Evolutionary conservation across 192 early-diverging fungal genomes (phyloP).

Genomic region (Coemansia sp.): DNA sequence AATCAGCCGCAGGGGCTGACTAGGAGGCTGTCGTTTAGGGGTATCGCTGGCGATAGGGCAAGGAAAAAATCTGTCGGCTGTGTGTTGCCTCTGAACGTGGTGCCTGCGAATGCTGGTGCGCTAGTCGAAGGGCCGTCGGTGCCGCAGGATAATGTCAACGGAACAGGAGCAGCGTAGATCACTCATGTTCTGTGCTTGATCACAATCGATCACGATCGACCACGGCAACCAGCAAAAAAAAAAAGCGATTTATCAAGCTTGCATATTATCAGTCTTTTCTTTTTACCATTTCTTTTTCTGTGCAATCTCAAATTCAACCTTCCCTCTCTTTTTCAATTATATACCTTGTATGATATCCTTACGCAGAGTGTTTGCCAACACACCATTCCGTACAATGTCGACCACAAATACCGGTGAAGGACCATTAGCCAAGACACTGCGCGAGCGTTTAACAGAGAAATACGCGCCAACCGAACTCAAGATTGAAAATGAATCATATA

Average conservation of each 20-base stretch:
- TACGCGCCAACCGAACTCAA: conserved; percentile 63
- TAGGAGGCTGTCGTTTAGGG: not conserved
- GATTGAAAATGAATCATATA: conserved; percentile 75
- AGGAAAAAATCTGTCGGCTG: conserved; percentile 2
- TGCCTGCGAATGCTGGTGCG: not conserved
- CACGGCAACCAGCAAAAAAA: too few relatives aligned
- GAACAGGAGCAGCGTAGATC: too few relatives aligned
- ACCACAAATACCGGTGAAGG: not conserved
- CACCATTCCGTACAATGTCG: not conserved
- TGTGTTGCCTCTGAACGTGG: conserved; percentile 4
- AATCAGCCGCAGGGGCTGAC: not conserved
- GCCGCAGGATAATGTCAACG: too few relatives aligned
- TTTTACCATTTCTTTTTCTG: too few relatives aligned
- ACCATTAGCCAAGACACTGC: conserved; percentile 25
- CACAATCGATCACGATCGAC: too few relatives aligned
- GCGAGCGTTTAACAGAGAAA: conserved; percentile 33
- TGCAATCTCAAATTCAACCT: too few relatives aligned
- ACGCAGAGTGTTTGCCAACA: not conserved
- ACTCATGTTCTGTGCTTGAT: too few relatives aligned
- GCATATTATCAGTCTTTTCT: too few relatives aligned
- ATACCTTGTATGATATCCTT: not conserved
- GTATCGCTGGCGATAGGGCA: not conserved
- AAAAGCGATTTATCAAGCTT: too few relatives aligned
- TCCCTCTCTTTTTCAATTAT: too few relatives aligned
- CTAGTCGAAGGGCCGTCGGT: conserved; percentile 10